Percentiles rank a stretch among this genome's conserved stretches.
phyloP scores from a whole-genome alignment of 768 basidiomycete genomes.

The Russula sp. region DNA sequence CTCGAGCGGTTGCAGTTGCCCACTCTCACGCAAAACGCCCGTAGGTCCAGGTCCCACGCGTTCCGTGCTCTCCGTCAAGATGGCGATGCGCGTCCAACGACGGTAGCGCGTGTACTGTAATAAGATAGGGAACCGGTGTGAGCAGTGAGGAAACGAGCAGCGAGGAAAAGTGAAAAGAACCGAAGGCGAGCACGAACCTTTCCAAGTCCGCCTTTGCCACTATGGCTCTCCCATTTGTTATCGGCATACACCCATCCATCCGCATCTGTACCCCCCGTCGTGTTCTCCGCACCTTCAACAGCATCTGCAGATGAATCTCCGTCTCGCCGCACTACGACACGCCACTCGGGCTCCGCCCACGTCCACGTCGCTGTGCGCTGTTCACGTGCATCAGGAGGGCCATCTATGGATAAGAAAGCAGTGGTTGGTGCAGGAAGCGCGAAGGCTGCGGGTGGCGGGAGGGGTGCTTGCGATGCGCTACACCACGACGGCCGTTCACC shows the following conservation, averaged over 20 bases:
- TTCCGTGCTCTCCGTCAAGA: conserved; percentile 70
- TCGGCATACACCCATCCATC: conserved; percentile 95
- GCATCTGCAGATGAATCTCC: conserved; percentile 40
- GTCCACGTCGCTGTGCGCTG: conserved; percentile 79
- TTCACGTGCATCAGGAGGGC: conserved; percentile 42
- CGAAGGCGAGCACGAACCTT: conserved; percentile 48
- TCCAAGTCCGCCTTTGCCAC: conserved; percentile 77
- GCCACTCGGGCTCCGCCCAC: conserved; percentile 93
- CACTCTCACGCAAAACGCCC: conserved; percentile 33
- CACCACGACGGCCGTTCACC: conserved; percentile 90
- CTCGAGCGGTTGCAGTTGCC: conserved; percentile 16
- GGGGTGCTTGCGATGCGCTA: conserved; percentile 51
- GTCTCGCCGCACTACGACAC: conserved; percentile 59
- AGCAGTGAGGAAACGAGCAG: not conserved
- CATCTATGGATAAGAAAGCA: conserved; percentile 47
- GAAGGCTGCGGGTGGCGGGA: conserved; percentile 70
- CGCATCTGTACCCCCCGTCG: conserved; percentile 61
- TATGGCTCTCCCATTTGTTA: conserved; percentile 89
- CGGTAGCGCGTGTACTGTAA: conserved; percentile 79
- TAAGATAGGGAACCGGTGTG: not conserved
- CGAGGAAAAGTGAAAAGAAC: not conserved
- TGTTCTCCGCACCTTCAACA: conserved; percentile 38
- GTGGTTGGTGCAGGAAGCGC: conserved; percentile 61
- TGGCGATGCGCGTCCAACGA: conserved; percentile 82
- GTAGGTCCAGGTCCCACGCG: conserved; percentile 41